Conservation (phyloP, 495 filamentous ascomycete species). For the Aspergillus haitiensis region DNA sequence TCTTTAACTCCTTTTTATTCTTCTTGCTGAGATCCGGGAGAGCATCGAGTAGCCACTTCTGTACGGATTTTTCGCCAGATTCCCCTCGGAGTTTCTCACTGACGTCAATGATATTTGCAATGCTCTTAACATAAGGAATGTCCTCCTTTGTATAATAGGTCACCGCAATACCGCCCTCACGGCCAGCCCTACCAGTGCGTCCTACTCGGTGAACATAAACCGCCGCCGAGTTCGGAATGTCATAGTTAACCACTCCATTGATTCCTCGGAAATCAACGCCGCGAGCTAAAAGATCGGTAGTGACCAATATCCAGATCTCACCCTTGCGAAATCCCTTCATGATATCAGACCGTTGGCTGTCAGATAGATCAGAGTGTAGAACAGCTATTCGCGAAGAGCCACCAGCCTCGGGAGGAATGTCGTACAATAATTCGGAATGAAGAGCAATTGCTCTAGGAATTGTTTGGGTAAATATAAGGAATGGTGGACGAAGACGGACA, state of each 20-base stretch:
- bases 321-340: constrained; percentile 89
- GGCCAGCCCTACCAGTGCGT: constrained; percentile 83
- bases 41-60: constrained; percentile 87
- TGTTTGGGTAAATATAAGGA: constrained; percentile 93
- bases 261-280: constrained; percentile 90
- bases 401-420: constrained; percentile 85
- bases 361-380: constrained; percentile 82
- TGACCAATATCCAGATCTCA: constrained; percentile 94
- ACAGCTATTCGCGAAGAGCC: constrained; percentile 84
- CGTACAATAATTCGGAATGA: constrained; percentile 87
- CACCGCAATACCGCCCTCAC: constrained; percentile 85
- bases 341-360: constrained; percentile 68
- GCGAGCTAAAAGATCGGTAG: constrained; percentile 86
- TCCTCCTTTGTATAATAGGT: constrained; percentile 96
- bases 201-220: constrained; percentile 93
- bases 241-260: constrained; percentile 95
- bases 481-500: constrained; percentile 75
- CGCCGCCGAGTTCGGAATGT: constrained; percentile 84
- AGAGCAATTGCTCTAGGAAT: constrained; percentile 86
- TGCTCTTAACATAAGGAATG: constrained; percentile 82
- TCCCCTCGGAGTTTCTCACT: constrained; percentile 64
- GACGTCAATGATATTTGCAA: constrained; percentile 86
- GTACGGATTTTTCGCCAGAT: constrained; percentile 54
- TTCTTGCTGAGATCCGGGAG: constrained; percentile 81
- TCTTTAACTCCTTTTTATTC: constrained; percentile 78